Evolutionary conservation across 805 yeast genomes (phyloP).

Genomic region (Starmera caribaea): DNA sequence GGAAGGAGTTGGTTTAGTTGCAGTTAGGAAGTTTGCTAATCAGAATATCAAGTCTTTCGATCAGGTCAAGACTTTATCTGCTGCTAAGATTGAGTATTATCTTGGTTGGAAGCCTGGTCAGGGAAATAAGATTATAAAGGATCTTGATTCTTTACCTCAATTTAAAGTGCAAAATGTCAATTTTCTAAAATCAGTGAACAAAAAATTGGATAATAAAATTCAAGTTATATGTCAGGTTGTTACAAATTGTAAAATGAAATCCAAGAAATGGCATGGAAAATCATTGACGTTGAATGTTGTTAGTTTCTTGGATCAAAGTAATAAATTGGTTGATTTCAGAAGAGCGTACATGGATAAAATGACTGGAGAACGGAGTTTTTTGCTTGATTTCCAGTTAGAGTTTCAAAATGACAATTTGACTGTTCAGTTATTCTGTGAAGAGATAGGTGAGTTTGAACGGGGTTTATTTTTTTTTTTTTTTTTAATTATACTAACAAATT

Average conservation of each 20-base stretch:
- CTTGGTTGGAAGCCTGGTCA: constrained; percentile 31
- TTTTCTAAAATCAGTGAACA: constrained; percentile 6
- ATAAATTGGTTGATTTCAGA: constrained; percentile 34
- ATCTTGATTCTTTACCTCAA: constrained; percentile 27
- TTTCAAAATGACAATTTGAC: not conserved
- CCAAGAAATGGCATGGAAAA: constrained; percentile 24
- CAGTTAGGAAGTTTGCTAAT: constrained; percentile 28
- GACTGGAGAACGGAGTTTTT: constrained; percentile 18
- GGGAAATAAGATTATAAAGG: constrained; percentile 27
- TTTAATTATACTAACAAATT: too few species aligned
- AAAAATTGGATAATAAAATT: constrained; percentile 4
- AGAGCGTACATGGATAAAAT: constrained; percentile 23
- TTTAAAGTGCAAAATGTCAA: constrained; percentile 16
- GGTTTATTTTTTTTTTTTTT: too few species aligned
- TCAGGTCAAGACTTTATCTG: constrained; percentile 20
- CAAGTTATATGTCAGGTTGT: constrained; percentile 16
- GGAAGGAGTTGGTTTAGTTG: constrained; percentile 33
- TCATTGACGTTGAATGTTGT: constrained; percentile 23
- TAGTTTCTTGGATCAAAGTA: constrained; percentile 18
- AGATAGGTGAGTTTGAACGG: constrained; percentile 17
- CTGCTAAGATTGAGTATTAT: constrained; percentile 29
- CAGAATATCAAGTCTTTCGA: constrained; percentile 24
- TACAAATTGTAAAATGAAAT: constrained; percentile 6
- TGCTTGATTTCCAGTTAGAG: constrained; percentile 14
- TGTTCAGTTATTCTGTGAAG: constrained; percentile 25